phyloP scores from a whole-genome alignment of 164 flowering plant species.

The Litsea cubeba region DNA sequence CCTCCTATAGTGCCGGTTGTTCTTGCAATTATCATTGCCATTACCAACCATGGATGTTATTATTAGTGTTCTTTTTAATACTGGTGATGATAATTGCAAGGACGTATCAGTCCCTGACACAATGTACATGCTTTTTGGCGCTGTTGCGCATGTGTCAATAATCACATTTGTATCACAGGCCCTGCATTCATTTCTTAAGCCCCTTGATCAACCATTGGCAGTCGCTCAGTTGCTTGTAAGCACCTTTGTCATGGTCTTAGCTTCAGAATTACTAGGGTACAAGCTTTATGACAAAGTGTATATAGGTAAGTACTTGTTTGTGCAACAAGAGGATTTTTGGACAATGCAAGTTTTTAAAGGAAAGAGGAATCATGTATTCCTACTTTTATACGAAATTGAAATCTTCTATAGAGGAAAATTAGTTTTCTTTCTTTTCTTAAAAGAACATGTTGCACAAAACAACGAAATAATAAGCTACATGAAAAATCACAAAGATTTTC shows the following conservation, averaged over 20 bases:
- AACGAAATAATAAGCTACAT: too few species aligned
- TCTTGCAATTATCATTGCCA: not conserved
- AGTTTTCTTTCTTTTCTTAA: not conserved
- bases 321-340: too few species aligned
- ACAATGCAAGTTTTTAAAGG: too few species aligned
- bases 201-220: slow-evolving; percentile 54
- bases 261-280: too few species aligned
- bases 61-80: not conserved
- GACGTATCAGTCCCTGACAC: not conserved
- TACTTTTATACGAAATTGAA: too few species aligned
- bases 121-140: not conserved
- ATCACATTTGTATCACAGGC: slow-evolving; percentile 40
- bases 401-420: not conserved
- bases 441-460: too few species aligned
- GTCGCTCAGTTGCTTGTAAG: slow-evolving; percentile 67
- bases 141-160: too few species aligned
- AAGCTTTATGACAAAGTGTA: too few species aligned
- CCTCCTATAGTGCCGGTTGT: not conserved
- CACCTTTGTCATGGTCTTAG: not conserved
- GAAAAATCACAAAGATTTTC: not conserved
- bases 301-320: too few species aligned
- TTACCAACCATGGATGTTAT: not conserved
- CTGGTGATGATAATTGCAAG: not conserved
- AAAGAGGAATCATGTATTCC: too few species aligned
- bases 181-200: slow-evolving; percentile 47